These are phyloP conservation scores for Saccharomyces hybrid DNA, from an alignment of 1,139 yeast genomes.

Conservation along the genomic window DNA sequence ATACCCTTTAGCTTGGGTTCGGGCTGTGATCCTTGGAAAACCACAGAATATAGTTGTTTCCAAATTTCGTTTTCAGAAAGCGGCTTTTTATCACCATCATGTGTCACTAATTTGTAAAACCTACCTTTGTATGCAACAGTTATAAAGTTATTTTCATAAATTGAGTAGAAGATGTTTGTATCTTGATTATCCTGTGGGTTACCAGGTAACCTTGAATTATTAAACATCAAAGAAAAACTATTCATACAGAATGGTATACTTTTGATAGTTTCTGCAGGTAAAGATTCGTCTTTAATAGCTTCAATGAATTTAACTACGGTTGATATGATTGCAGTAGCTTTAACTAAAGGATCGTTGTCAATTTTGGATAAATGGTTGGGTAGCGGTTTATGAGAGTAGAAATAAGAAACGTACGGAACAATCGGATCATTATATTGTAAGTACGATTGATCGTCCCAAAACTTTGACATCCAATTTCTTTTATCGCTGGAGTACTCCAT, in stretches of 20 bases:
- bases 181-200: conserved; percentile 42
- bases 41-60: conserved; percentile 54
- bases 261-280: conserved; percentile 72
- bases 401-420: conserved; percentile 88
- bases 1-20: conserved; percentile 40
- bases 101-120: conserved; percentile 75
- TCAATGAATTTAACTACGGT: conserved; percentile 52
- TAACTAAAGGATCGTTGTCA: conserved; percentile 64
- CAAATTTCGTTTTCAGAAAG: conserved; percentile 58
- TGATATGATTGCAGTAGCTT: conserved; percentile 59
- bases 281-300: conserved; percentile 49
- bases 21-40: conserved; percentile 27
- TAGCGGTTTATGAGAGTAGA: conserved; percentile 71
- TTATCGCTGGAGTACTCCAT: conserved; percentile 48
- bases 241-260: conserved; percentile 89
- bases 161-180: conserved; percentile 42
- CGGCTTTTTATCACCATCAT: conserved; percentile 44
- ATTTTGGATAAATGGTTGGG: conserved; percentile 41
- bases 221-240: conserved; percentile 86
- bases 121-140: conserved; percentile 70
- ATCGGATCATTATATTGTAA: conserved; percentile 88
- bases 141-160: conserved; percentile 61
- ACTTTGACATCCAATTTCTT: conserved; percentile 85
- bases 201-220: conserved; percentile 75
- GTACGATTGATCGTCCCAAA: conserved; percentile 95